phyloP scores from a whole-genome alignment of 1,284 basidiomycete species.

The Microstroma glucosiphilum region DNA sequence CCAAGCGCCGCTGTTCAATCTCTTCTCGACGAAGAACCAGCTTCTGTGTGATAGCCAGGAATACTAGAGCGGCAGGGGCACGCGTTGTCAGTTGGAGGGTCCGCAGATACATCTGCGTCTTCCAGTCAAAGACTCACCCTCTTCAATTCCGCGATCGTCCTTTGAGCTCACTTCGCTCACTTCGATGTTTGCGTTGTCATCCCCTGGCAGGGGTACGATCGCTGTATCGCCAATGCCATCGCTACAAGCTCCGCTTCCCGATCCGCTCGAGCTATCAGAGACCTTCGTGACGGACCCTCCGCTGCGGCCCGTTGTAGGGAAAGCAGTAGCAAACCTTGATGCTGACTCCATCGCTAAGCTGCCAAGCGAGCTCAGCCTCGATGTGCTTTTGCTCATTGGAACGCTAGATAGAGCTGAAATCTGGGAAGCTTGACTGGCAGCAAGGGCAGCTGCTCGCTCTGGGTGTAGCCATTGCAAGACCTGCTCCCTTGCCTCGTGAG shows the following conservation, averaged over 20 bases:
- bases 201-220: constrained; percentile 3
- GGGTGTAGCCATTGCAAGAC: constrained; percentile 10
- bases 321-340: constrained; percentile 4
- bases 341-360: constrained; percentile 4
- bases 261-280: not conserved
- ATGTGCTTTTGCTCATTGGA: not conserved
- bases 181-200: constrained; percentile 49
- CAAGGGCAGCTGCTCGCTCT: constrained; percentile 2
- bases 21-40: constrained; percentile 26
- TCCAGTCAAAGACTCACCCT: not conserved
- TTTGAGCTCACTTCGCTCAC: constrained; percentile 37
- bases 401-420: constrained; percentile 2
- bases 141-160: constrained; percentile 21
- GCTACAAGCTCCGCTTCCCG: not conserved
- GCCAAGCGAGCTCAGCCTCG: not conserved
- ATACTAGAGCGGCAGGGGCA: constrained; percentile 28
- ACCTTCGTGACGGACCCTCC: not conserved
- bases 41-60: constrained; percentile 30
- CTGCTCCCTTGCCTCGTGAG: constrained; percentile 10
- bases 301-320: not conserved
- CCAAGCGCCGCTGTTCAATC: constrained; percentile 19
- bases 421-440: constrained; percentile 9
- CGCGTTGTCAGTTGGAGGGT: not conserved
- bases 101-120: too few relatives aligned
- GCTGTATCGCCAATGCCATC: not conserved